Evolutionary conservation across 371 early-diverging fungal species (phyloP).

Genomic region (Mucor plumbeus): DNA sequence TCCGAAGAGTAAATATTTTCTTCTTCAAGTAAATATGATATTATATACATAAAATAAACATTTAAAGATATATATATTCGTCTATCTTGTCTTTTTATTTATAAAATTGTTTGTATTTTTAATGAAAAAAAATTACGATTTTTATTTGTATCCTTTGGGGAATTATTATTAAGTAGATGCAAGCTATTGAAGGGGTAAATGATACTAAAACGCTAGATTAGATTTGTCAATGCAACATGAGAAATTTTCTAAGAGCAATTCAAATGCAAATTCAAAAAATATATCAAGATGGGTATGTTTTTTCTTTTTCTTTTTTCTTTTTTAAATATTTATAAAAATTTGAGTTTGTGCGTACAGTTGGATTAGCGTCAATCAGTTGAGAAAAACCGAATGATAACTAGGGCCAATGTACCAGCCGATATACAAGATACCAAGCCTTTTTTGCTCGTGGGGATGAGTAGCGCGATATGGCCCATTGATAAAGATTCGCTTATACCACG

Average conservation of each 20-base stretch:
- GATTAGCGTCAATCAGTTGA: slow-evolving; percentile 33
- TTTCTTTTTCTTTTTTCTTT: slow-evolving; percentile 22
- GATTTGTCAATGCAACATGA: not conserved
- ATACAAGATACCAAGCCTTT: slow-evolving; percentile 26
- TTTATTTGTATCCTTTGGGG: too few relatives aligned
- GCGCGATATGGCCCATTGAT: slow-evolving; percentile 43
- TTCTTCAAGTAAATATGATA: not conserved
- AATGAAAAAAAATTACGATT: not conserved
- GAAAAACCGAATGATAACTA: slow-evolving; percentile 28
- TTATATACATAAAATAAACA: slow-evolving; percentile 4
- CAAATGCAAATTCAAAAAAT: not conserved
- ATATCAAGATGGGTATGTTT: not conserved
- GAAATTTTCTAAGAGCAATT: not conserved
- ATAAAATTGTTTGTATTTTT: not conserved
- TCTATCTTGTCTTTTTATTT: not conserved
- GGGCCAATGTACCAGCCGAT: slow-evolving; percentile 32
- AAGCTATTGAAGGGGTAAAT: too few relatives aligned
- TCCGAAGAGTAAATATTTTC: slow-evolving; percentile 34
- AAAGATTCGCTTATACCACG: slow-evolving; percentile 46
- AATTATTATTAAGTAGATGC: too few relatives aligned
- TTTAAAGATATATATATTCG: not conserved
- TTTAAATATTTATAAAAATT: slow-evolving; percentile 3
- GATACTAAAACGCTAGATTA: too few relatives aligned
- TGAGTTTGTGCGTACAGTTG: slow-evolving; percentile 32
- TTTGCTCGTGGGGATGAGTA: slow-evolving; percentile 41